Base-by-base conservation (phyloP, 768 basidiomycete genomes). In the Bullera alba region DNA sequence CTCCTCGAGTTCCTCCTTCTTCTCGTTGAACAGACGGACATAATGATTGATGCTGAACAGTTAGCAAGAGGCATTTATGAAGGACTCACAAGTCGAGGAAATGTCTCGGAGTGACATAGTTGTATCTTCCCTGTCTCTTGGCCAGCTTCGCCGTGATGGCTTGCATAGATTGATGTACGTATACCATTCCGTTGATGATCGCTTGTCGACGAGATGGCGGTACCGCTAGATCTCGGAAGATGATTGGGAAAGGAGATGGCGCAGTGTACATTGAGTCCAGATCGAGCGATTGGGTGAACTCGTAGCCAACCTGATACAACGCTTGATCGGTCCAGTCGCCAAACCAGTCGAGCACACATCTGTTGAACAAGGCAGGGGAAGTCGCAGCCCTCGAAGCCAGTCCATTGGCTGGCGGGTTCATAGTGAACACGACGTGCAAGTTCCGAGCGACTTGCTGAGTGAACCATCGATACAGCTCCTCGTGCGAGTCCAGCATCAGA, bases 301-400 rank as follows among this genome's bases (percentile, higher is more conserved):
- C 95, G 78, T 86, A 82, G 36, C 87, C 95, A 53, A 99, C 95
- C 77, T 97, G 95, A 69, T 86, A 97, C 74, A 97, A 87, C 0
- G 95, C 92, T 69, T 96, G 92, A 61, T 95, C 90, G 15, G 92
- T 90, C 95, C 95, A 99, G 70, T 96, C 92, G 23, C 95, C 95
- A 62, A 97, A 97, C 95, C 95, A 99, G 73, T 99, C 93, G 50
- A 99, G 78, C 6, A 99, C 95, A 71, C 95, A 99, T 76, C 95
- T 85, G 76, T 99, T 99, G 83, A 74, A 74, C 63, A 97, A 76
- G 16, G 95, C 95, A 6, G 95, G 95, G 1, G 95, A 99, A 0
- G 95, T 96, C 2, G 93, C 95, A 10, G 91, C 95, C 42, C 91
- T 81, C 17, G 90, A 92, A 5, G 91, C 93, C 16, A 99, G 79